A percentile compares a stretch with the other conserved stretches of the same genome.
These are phyloP conservation scores for Suhomyces ambrosiae DNA, from an alignment of 1,139 yeast genomes.

Conservation along the genomic window DNA sequence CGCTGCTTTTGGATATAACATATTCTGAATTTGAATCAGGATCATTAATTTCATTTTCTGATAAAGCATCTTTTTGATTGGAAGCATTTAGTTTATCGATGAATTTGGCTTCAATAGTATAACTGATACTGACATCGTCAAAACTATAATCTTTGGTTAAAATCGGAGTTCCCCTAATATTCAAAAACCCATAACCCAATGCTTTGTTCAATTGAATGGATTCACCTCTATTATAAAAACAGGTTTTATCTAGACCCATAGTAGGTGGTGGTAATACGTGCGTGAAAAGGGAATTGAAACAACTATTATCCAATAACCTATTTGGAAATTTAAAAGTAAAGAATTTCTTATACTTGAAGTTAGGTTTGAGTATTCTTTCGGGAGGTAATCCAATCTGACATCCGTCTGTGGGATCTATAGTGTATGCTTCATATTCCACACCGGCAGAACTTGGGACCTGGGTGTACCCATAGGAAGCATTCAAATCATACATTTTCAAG, in stretches of 20 bases:
- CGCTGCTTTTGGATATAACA: constrained; percentile 39
- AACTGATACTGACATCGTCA: constrained; percentile 45
- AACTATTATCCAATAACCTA: constrained; percentile 56
- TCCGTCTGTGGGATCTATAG: constrained; percentile 49
- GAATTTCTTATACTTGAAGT: constrained; percentile 57
- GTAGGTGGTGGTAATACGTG: constrained; percentile 69
- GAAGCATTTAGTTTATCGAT: constrained; percentile 38
- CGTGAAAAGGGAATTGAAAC: constrained; percentile 53
- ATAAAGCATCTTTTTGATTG: constrained; percentile 29
- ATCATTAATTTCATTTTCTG: constrained; percentile 43
- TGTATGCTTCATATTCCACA: constrained; percentile 47
- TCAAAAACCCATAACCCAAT: constrained; percentile 47
- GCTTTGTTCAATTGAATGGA: constrained; percentile 42
- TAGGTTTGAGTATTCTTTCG: constrained; percentile 53
- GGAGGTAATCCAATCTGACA: constrained; percentile 54
- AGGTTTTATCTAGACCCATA: constrained; percentile 56
- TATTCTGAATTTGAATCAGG: constrained; percentile 37
- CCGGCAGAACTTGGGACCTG: constrained; percentile 54
- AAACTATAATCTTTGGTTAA: constrained; percentile 45
- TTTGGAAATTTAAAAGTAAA: constrained; percentile 67
- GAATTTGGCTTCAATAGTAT: constrained; percentile 48
- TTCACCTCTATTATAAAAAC: constrained; percentile 40
- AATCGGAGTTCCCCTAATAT: constrained; percentile 46
- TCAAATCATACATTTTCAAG: constrained; percentile 50
- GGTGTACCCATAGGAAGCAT: constrained; percentile 48